phyloP scores from a whole-genome alignment of 169 alveolate genomes.

The Eimeria praecox region DNA sequence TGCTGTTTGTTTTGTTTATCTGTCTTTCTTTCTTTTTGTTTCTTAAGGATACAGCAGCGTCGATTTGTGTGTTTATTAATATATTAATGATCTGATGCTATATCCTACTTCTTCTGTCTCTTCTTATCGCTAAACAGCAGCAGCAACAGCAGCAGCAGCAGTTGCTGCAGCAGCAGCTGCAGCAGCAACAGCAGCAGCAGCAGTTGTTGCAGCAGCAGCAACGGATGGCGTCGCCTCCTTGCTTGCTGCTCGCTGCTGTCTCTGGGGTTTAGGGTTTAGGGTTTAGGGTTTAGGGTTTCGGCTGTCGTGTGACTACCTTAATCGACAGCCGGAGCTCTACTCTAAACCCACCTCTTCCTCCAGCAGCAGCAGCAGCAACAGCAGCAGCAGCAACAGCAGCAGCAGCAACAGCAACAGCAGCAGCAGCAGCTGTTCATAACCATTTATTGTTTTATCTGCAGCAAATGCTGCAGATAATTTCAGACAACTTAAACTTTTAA shows the following conservation, averaged over 20 bases:
- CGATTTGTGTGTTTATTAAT: not conserved
- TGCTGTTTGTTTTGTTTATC: not conserved
- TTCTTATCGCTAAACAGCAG: not conserved
- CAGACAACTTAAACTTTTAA: too few relatives aligned
- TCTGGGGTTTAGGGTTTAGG: slow-evolving; percentile 28
- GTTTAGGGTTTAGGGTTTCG: slow-evolving; percentile 13
- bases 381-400: not conserved
- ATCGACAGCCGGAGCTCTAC: not conserved
- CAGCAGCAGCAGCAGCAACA: not conserved
- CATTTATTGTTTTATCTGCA: not conserved
- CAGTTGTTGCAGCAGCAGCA: not conserved
- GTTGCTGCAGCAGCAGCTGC: not conserved
- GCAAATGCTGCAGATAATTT: not conserved
- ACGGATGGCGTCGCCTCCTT: not conserved
- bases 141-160: slow-evolving; percentile 40
- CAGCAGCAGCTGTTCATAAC: not conserved
- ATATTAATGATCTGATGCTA: not conserved
- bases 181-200: not conserved
- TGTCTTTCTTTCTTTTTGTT: too few relatives aligned
- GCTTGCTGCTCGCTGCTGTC: not conserved
- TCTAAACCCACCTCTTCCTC: not conserved
- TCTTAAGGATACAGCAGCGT: not conserved
- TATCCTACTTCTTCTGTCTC: not conserved
- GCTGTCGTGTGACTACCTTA: not conserved
- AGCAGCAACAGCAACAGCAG: not conserved